Evolutionary conservation across 2,329 filamentous ascomycete species (phyloP).

Genomic region (Colletotrichum orchidophilum): DNA sequence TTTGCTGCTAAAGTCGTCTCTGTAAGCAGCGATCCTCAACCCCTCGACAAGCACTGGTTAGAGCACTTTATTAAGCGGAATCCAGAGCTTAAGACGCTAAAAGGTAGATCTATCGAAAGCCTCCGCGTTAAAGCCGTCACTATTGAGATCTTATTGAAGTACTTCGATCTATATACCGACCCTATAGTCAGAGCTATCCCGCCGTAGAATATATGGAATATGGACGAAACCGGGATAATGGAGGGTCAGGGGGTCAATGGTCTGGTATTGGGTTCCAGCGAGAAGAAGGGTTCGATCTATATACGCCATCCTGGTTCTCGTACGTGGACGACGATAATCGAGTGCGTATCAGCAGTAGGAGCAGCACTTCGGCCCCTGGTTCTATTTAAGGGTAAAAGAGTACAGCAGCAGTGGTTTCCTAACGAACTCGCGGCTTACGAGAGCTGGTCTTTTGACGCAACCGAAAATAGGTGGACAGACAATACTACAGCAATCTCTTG

Average conservation of each 20-base stretch:
- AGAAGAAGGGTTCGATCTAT: too few species aligned
- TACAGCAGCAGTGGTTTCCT: neutral
- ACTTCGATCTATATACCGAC: neutral
- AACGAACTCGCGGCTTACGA: neutral
- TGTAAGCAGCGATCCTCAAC: neutral
- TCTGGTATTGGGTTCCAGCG: neutral
- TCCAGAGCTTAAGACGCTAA: neutral
- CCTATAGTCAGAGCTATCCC: neutral
- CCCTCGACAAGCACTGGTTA: neutral
- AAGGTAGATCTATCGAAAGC: neutral
- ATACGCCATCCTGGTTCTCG: too few species aligned
- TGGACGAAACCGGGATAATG: constrained; percentile 3
- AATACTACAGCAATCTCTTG: neutral
- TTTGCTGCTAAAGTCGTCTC: too few species aligned
- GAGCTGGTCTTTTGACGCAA: neutral
- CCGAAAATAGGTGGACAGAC: neutral
- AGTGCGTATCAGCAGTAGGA: neutral
- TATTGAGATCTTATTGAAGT: neutral
- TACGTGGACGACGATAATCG: too few species aligned
- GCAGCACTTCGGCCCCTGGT: neutral
- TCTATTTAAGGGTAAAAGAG: neutral
- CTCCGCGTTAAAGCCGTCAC: neutral
- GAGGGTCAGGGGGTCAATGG: neutral
- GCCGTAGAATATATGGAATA: constrained; percentile 10
- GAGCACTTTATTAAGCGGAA: neutral